phyloP scores from a whole-genome alignment of 495 filamentous ascomycete genomes.

The Bathelium albidoporum region DNA sequence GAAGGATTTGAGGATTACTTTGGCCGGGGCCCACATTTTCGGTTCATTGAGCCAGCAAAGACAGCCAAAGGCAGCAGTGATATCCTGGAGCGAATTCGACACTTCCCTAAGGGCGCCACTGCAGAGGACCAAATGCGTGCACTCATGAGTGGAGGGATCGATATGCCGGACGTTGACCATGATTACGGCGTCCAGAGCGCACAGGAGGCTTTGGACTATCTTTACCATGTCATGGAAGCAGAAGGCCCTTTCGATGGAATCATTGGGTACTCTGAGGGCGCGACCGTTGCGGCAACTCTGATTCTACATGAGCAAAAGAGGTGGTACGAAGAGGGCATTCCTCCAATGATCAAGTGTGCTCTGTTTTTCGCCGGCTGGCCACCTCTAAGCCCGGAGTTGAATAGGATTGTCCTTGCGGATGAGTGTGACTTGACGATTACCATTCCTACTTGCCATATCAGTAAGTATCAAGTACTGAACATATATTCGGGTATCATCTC shows the following conservation, averaged over 20 bases:
- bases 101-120: conserved; percentile 39
- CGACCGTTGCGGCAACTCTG: conserved; percentile 40
- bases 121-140: conserved; percentile 42
- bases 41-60: conserved; percentile 41
- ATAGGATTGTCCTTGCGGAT: conserved; percentile 36
- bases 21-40: conserved; percentile 40
- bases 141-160: conserved; percentile 39
- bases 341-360: conserved; percentile 43
- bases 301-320: conserved; percentile 29
- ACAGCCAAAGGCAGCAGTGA: conserved; percentile 35
- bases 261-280: conserved; percentile 45
- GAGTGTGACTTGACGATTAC: conserved; percentile 38
- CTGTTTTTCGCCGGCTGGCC: conserved; percentile 48
- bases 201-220: conserved; percentile 34
- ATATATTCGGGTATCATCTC: background rate
- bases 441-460: conserved; percentile 47
- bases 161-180: conserved; percentile 13
- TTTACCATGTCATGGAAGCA: conserved; percentile 40
- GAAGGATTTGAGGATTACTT: conserved; percentile 44
- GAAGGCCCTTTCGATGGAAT: conserved; percentile 33
- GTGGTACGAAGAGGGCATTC: conserved; percentile 28
- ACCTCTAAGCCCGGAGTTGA: conserved; percentile 38
- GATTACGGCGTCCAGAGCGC: conserved; percentile 25
- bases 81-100: conserved; percentile 39
- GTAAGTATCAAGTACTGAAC: background rate